Conservation (phyloP, 805 yeast genomes). For the Dipodascus geniculatus region DNA sequence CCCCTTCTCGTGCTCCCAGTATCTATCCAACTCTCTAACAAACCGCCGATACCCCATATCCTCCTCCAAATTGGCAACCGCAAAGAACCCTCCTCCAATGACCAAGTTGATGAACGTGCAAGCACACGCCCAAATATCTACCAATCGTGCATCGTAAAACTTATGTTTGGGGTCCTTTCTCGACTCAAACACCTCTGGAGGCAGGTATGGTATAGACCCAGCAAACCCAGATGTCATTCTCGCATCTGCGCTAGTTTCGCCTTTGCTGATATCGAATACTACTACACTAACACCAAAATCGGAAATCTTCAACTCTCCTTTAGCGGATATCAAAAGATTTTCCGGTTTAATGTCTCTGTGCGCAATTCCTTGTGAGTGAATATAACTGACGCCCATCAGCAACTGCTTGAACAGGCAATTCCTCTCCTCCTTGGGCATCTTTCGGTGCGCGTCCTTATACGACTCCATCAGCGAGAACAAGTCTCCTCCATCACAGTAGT, state of each 20-base stretch:
- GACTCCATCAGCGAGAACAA: slow-evolving; percentile 70
- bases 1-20: slow-evolving; percentile 1
- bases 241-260: slow-evolving; percentile 27
- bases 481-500: slow-evolving; percentile 82
- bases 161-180: slow-evolving; percentile 25
- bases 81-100: slow-evolving; percentile 22
- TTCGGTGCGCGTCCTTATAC: slow-evolving; percentile 67
- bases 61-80: slow-evolving; percentile 16
- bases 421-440: slow-evolving; percentile 70
- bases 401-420: slow-evolving; percentile 85
- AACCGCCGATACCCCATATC: slow-evolving; percentile 16
- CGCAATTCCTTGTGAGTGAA: slow-evolving; percentile 84
- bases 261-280: slow-evolving; percentile 37
- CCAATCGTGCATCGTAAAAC: slow-evolving; percentile 63
- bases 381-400: slow-evolving; percentile 70
- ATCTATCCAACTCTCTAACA: not conserved
- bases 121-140: slow-evolving; percentile 90
- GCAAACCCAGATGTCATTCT: slow-evolving; percentile 47
- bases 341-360: slow-evolving; percentile 89
- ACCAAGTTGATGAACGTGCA: slow-evolving; percentile 84
- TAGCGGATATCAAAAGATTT: slow-evolving; percentile 59
- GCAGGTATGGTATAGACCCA: slow-evolving; percentile 83
- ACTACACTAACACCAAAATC: slow-evolving; percentile 77
- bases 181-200: slow-evolving; percentile 60
- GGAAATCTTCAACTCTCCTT: slow-evolving; percentile 67